phyloP scores from a whole-genome alignment of 805 yeast genomes.

The Sugiyamaella chiloensis region DNA sequence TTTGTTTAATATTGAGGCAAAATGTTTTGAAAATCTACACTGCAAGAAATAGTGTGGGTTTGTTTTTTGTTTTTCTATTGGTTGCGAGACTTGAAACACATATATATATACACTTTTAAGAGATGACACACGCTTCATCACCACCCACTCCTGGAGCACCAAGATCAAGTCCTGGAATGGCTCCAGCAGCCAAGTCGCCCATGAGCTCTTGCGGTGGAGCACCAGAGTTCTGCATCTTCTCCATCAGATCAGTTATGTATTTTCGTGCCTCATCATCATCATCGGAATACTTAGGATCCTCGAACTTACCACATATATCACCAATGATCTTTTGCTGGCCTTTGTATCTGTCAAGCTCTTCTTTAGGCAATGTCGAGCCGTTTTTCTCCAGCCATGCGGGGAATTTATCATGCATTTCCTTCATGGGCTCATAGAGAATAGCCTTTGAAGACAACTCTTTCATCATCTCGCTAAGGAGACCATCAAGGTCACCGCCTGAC shows the following conservation, averaged over 20 bases:
- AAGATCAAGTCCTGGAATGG: conserved; percentile 37
- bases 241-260: conserved; percentile 56
- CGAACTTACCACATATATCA: conserved; percentile 64
- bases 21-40: no score
- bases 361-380: conserved; percentile 41
- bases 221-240: conserved; percentile 62
- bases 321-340: conserved; percentile 60
- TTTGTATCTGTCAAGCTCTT: conserved; percentile 52
- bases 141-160: conserved; percentile 13
- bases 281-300: conserved; percentile 60
- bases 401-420: conserved; percentile 70
- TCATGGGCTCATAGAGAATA: conserved; percentile 82
- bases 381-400: conserved; percentile 66
- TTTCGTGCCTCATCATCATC: conserved; percentile 42
- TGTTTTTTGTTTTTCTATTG: no score
- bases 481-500: conserved; percentile 50
- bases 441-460: conserved; percentile 81
- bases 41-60: no score
- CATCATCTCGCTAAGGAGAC: conserved; percentile 67
- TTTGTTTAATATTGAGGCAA: no score
- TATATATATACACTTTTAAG: no score
- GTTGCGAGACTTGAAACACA: no score
- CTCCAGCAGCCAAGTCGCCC: conserved; percentile 50
- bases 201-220: conserved; percentile 77
- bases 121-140: conserved; percentile 16